These are phyloP conservation scores for Annulohypoxylon maeteangense DNA, from an alignment of 495 filamentous ascomycete species.

Conservation along the genomic window DNA sequence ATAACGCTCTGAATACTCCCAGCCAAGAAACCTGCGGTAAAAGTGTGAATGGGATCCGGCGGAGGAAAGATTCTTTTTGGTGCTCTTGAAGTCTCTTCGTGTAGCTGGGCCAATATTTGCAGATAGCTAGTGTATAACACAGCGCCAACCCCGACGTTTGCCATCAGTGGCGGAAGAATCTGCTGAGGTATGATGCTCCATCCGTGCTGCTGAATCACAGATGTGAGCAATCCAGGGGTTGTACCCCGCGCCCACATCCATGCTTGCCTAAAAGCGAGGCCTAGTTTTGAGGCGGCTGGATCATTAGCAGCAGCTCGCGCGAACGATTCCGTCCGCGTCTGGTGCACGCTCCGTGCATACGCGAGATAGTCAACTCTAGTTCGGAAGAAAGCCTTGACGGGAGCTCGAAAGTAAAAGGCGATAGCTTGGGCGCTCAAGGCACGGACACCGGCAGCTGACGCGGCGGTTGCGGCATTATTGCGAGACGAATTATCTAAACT, in stretches of 20 bases:
- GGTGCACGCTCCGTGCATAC: constrained; percentile 58
- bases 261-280: constrained; percentile 54
- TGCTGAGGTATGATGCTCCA: constrained; percentile 91
- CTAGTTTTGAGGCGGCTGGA: constrained; percentile 37
- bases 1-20: constrained; percentile 81
- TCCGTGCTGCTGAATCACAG: constrained; percentile 81
- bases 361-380: constrained; percentile 82
- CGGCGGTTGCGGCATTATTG: constrained; percentile 77
- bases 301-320: constrained; percentile 36
- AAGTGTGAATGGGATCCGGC: constrained; percentile 70
- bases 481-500: constrained; percentile 57
- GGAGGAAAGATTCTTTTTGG: constrained; percentile 80
- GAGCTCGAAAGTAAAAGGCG: constrained; percentile 89
- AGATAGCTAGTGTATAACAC: constrained; percentile 90
- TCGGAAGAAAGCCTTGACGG: constrained; percentile 89
- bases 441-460: constrained; percentile 81
- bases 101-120: constrained; percentile 75
- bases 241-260: constrained; percentile 73
- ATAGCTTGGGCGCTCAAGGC: constrained; percentile 81
- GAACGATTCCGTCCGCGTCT: constrained; percentile 44
- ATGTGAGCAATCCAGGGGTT: constrained; percentile 79
- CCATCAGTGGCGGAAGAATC: constrained; percentile 84
- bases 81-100: constrained; percentile 75
- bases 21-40: constrained; percentile 79
- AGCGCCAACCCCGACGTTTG: constrained; percentile 86